Conservation (phyloP, 441 rosid species). For the Breynia disticha region DNA sequence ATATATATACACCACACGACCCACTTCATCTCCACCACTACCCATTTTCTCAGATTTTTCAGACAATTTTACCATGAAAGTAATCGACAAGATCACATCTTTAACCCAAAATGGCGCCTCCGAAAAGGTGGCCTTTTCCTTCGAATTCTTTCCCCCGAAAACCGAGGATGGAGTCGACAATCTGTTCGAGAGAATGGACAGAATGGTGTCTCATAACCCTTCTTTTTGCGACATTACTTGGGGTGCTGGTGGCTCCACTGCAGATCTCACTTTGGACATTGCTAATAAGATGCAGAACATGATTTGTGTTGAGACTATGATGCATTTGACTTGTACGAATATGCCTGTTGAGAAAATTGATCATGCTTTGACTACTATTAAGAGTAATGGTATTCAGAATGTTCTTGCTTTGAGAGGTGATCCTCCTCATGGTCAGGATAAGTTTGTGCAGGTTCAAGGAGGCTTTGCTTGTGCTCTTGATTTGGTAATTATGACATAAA, state of each 20-base stretch:
- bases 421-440: slow-evolving; percentile 96
- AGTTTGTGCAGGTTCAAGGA: slow-evolving; percentile 84
- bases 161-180: slow-evolving; percentile 97
- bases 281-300: slow-evolving; percentile 94
- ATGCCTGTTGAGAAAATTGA: slow-evolving; percentile 96
- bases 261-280: slow-evolving; percentile 84
- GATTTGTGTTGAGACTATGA: slow-evolving; percentile 96
- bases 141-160: slow-evolving; percentile 97
- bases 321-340: slow-evolving; percentile 97
- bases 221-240: slow-evolving; percentile 96
- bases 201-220: slow-evolving; percentile 82
- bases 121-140: slow-evolving; percentile 66
- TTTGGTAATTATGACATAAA: slow-evolving; percentile 28
- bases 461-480: slow-evolving; percentile 96
- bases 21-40: neutral
- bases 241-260: slow-evolving; percentile 99
- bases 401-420: slow-evolving; percentile 96
- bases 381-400: slow-evolving; percentile 89
- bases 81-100: slow-evolving; percentile 63
- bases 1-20: too few species aligned
- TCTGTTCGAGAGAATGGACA: slow-evolving; percentile 92
- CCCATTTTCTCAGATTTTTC: too few species aligned
- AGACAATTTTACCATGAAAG: slow-evolving; percentile 93
- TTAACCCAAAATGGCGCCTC: slow-evolving; percentile 8
- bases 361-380: slow-evolving; percentile 66